These are phyloP conservation scores for Evansstolkia leycettana DNA, from an alignment of 495 filamentous ascomycete species.

Conservation along the genomic window DNA sequence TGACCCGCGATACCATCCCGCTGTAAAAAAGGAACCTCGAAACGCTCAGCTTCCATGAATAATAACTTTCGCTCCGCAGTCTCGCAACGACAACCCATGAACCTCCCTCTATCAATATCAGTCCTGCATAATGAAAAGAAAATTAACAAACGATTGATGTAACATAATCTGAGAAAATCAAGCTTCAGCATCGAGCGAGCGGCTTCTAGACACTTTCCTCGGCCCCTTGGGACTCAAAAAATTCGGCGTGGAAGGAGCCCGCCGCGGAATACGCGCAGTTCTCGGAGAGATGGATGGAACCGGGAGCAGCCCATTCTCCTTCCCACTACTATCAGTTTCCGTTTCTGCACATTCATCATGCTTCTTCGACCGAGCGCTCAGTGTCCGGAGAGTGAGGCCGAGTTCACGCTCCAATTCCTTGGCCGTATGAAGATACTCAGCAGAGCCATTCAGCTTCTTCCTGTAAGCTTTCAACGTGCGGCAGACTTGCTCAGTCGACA, in stretches of 20 bases:
- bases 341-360: slow-evolving; percentile 21
- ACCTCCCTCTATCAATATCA: neutral
- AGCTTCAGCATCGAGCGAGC: slow-evolving; percentile 19
- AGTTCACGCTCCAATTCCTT: slow-evolving; percentile 74
- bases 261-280: slow-evolving; percentile 14
- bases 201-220: slow-evolving; percentile 15
- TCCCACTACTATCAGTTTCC: slow-evolving; percentile 34
- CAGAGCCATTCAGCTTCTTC: slow-evolving; percentile 58
- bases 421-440: slow-evolving; percentile 50
- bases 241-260: slow-evolving; percentile 27
- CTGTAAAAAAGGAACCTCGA: slow-evolving; percentile 1
- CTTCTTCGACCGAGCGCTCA: slow-evolving; percentile 39
- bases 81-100: slow-evolving; percentile 4
- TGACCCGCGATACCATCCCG: slow-evolving; percentile 8
- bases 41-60: neutral
- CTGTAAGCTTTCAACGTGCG: slow-evolving; percentile 70
- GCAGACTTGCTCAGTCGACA: slow-evolving; percentile 69
- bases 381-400: slow-evolving; percentile 54
- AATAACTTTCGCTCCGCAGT: slow-evolving; percentile 3
- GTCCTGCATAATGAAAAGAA: neutral
- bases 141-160: neutral
- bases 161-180: slow-evolving; percentile 9
- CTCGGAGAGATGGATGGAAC: slow-evolving; percentile 9
- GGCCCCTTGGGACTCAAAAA: slow-evolving; percentile 16
- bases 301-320: slow-evolving; percentile 24